These are phyloP conservation scores for Pseudopediastrum boryanum DNA, from an alignment of 139 green algal genomes.

Conservation along the genomic window DNA sequence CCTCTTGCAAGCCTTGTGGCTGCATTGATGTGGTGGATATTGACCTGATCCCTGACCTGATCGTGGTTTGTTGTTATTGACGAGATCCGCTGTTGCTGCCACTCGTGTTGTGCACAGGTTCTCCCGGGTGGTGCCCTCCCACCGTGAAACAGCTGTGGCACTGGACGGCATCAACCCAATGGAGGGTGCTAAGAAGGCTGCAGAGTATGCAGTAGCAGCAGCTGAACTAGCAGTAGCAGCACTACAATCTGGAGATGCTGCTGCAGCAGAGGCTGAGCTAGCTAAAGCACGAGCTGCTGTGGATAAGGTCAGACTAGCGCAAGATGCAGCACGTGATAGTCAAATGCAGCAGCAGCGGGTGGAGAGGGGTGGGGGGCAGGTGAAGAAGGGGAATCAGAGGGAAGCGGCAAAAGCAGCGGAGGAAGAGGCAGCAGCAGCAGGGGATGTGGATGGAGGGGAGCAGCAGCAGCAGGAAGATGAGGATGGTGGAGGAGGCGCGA, in stretches of 20 bases:
- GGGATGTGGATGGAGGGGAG: background rate
- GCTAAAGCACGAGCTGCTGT: background rate
- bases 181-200: slow-evolving; percentile 6
- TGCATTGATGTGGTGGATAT: no score
- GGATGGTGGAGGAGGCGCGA: slow-evolving; percentile 6
- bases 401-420: slow-evolving; percentile 16
- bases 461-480: slow-evolving; percentile 5
- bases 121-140: background rate
- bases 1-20: no score
- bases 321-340: slow-evolving; percentile 6
- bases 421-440: slow-evolving; percentile 21
- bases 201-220: slow-evolving; percentile 14
- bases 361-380: slow-evolving; percentile 3
- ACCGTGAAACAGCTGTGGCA: slow-evolving; percentile 6
- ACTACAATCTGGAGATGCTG: slow-evolving; percentile 8
- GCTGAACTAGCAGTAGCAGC: slow-evolving; percentile 11
- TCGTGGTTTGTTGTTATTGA: background rate
- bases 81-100: background rate
- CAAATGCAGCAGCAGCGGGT: background rate
- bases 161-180: background rate
- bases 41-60: no score
- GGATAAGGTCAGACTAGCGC: background rate
- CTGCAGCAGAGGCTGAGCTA: background rate
- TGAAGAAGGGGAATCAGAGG: background rate
- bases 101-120: slow-evolving; percentile 23